Conservation (phyloP, 192 early-diverging fungal species). For the Gamsiella multidivaricata region DNA sequence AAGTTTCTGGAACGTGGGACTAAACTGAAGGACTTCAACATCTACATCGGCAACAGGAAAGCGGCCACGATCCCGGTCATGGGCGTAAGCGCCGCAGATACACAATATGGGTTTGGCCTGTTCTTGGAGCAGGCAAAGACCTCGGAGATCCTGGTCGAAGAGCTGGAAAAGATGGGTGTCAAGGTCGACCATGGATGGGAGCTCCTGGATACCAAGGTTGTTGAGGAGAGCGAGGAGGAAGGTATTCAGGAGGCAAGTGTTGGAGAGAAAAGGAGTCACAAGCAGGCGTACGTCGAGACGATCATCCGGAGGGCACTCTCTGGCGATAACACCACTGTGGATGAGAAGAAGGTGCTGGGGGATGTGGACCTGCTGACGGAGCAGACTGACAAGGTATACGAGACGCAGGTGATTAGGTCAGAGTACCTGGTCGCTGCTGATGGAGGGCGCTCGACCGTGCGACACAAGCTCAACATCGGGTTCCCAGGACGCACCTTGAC, state of each 20-base stretch:
- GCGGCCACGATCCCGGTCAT: neutral
- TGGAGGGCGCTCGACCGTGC: slow-evolving; percentile 41
- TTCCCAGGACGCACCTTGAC: slow-evolving; percentile 24
- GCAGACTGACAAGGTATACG: slow-evolving; percentile 31
- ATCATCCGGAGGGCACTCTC: slow-evolving; percentile 29
- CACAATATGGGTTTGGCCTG: slow-evolving; percentile 18
- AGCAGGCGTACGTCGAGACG: slow-evolving; percentile 24
- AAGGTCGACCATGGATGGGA: slow-evolving; percentile 47
- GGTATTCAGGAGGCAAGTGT: neutral
- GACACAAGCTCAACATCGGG: slow-evolving; percentile 41
- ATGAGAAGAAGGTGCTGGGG: slow-evolving; percentile 14
- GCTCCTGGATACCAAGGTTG: slow-evolving; percentile 32
- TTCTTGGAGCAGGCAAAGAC: slow-evolving; percentile 23
- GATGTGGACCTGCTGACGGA: neutral
- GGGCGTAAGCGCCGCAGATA: neutral
- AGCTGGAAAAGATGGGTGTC: slow-evolving; percentile 24
- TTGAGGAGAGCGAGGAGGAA: neutral
- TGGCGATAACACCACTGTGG: neutral
- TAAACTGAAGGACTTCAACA: neutral
- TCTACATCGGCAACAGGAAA: slow-evolving; percentile 9
- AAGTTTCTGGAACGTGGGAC: slow-evolving; percentile 7
- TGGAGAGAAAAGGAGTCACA: neutral
- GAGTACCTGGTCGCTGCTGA: slow-evolving; percentile 46
- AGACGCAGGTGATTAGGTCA: slow-evolving; percentile 21
- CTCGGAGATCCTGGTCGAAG: slow-evolving; percentile 21